A percentile compares a stretch with the other conserved stretches of the same genome.
These are phyloP conservation scores for Kodamaea kakaduensis DNA, from an alignment of 805 yeast genomes.

Conservation along the genomic window DNA sequence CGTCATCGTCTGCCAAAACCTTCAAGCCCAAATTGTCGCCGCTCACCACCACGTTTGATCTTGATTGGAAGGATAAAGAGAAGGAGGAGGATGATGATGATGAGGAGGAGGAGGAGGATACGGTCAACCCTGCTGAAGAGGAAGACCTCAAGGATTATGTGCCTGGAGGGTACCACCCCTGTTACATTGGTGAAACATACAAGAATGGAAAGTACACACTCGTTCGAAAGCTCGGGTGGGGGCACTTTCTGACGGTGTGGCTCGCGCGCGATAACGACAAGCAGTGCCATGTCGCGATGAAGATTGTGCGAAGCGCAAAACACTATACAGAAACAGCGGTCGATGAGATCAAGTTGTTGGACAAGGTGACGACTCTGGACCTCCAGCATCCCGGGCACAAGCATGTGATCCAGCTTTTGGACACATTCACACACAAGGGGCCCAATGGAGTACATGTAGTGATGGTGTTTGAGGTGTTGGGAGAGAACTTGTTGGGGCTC, in stretches of 20 bases:
- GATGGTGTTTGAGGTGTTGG: slow-evolving; percentile 96
- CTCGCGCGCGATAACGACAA: slow-evolving; percentile 59
- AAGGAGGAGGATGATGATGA: slow-evolving; percentile 12
- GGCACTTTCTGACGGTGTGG: slow-evolving; percentile 97
- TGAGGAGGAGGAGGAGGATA: slow-evolving; percentile 22
- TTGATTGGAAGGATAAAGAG: slow-evolving; percentile 10
- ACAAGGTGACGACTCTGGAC: slow-evolving; percentile 60
- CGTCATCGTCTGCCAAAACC: slow-evolving; percentile 30
- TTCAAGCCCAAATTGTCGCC: slow-evolving; percentile 37
- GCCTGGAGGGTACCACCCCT: slow-evolving; percentile 96
- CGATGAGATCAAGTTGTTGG: slow-evolving; percentile 83
- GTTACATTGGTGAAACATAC: slow-evolving; percentile 79
- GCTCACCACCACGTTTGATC: slow-evolving; percentile 33
- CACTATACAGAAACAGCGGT: slow-evolving; percentile 92
- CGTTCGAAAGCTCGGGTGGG: slow-evolving; percentile 96
- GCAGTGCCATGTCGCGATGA: slow-evolving; percentile 82
- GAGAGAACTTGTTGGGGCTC: slow-evolving; percentile 85
- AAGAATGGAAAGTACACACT: slow-evolving; percentile 71
- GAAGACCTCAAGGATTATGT: slow-evolving; percentile 83
- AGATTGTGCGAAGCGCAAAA: slow-evolving; percentile 85
- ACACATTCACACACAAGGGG: slow-evolving; percentile 81
- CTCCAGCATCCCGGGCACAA: slow-evolving; percentile 74
- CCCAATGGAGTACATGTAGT: slow-evolving; percentile 91
- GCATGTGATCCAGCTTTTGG: slow-evolving; percentile 75
- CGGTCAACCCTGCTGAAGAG: slow-evolving; percentile 53